Conservation (phyloP, 2,329 filamentous ascomycete species). For the Nannizziopsis barbatae region DNA sequence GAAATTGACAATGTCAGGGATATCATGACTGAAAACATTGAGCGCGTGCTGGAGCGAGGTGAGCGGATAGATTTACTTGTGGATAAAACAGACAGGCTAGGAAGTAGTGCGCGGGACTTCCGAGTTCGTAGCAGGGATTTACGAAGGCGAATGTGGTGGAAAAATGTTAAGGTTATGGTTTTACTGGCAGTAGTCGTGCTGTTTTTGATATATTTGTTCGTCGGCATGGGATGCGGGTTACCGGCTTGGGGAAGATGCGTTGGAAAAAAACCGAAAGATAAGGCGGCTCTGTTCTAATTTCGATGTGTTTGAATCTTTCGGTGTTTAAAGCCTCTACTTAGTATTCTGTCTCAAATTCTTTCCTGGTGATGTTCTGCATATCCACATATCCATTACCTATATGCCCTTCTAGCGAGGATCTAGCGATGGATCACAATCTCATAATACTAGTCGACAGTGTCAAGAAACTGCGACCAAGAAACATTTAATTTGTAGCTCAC, state of each 20-base stretch:
- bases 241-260: slow-evolving; percentile 43
- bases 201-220: slow-evolving; percentile 59
- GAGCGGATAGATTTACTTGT: slow-evolving; percentile 90
- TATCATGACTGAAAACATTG: slow-evolving; percentile 94
- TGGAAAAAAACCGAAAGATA: slow-evolving; percentile 17
- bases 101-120: slow-evolving; percentile 81
- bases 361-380: no score
- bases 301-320: background rate
- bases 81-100: slow-evolving; percentile 89
- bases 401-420: background rate
- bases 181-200: slow-evolving; percentile 59
- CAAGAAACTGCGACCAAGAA: no score
- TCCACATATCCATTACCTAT: no score
- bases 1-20: slow-evolving; percentile 89
- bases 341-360: no score
- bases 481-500: slow-evolving; percentile 26
- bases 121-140: slow-evolving; percentile 73
- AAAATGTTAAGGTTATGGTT: slow-evolving; percentile 92
- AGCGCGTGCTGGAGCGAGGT: slow-evolving; percentile 74
- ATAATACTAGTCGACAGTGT: no score
- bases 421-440: no score
- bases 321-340: background rate
- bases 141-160: slow-evolving; percentile 98
- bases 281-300: background rate
- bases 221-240: slow-evolving; percentile 61